A percentile compares a stretch with the other conserved stretches of the same genome.
phyloP scores from a whole-genome alignment of 2,329 filamentous ascomycete genomes.

The Nemania diffusa region DNA sequence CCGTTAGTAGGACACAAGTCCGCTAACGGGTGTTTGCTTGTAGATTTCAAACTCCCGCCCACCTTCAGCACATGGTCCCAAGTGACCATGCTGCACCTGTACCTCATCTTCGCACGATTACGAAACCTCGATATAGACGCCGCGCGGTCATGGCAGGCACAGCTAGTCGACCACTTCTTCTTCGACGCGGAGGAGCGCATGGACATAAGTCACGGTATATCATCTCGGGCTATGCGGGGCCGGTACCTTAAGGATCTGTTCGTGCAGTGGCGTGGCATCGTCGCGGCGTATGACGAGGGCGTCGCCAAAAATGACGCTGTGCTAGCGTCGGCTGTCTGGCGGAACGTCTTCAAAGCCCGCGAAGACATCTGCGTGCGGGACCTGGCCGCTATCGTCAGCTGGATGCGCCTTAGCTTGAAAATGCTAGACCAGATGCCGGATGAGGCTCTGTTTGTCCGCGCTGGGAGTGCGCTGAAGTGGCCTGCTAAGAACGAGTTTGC shows the following conservation, averaged over 20 bases:
- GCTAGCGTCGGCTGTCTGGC: conserved; percentile 86
- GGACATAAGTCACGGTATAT: conserved; percentile 79
- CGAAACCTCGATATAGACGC: conserved; percentile 78
- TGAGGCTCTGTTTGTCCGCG: conserved; percentile 50
- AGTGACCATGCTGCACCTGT: conserved; percentile 96
- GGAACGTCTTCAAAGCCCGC: conserved; percentile 85
- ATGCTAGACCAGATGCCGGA: conserved; percentile 63
- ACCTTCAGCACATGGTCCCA: conserved; percentile 98
- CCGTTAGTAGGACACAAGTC: not conserved
- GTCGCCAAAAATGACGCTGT: conserved; percentile 80
- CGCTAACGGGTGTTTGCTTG: conserved; percentile 14
- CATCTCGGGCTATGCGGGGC: conserved; percentile 67
- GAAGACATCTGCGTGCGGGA: conserved; percentile 61
- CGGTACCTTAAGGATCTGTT: conserved; percentile 88
- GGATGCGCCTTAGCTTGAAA: conserved; percentile 62
- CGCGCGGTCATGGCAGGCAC: conserved; percentile 83
- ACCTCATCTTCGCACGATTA: conserved; percentile 84
- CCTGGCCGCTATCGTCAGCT: conserved; percentile 65
- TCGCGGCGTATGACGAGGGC: conserved; percentile 87
- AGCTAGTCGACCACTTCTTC: conserved; percentile 95
- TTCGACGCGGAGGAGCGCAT: conserved; percentile 87
- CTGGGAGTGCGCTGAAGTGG: conserved; percentile 57
- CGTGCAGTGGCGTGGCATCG: conserved; percentile 87
- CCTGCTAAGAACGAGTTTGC: conserved; percentile 52
- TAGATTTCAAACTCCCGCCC: conserved; percentile 80